Conservation (phyloP, 441 rosid genomes). For the Adansonia madagascariensis region DNA sequence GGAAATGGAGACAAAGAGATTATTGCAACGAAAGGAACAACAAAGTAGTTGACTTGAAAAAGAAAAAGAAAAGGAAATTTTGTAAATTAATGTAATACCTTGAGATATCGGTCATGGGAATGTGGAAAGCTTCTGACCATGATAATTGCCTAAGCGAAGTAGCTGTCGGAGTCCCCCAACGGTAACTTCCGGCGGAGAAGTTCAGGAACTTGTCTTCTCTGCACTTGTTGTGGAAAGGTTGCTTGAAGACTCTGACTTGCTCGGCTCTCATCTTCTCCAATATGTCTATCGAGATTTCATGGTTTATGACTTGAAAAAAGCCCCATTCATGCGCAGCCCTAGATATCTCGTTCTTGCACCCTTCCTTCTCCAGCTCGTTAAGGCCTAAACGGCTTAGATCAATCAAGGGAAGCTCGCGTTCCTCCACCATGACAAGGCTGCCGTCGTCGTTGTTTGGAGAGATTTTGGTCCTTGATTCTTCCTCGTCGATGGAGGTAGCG, state of each 20-base stretch:
- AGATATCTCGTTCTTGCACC: conserved; percentile 65
- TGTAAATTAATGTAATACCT: conserved; percentile 15
- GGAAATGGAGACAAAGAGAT: conserved; percentile 23
- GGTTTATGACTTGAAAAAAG: conserved; percentile 82
- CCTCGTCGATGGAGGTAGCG: conserved; percentile 30
- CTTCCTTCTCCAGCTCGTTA: conserved; percentile 39
- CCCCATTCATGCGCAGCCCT: conserved; percentile 92
- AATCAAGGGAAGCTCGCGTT: conserved; percentile 77
- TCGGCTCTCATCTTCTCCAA: conserved; percentile 71
- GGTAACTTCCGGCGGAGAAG: conserved; percentile 73
- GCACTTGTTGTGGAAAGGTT: conserved; percentile 64
- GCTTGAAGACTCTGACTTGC: conserved; percentile 66
- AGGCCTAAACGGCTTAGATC: conserved; percentile 49
- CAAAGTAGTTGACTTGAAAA: no score
- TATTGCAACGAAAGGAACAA: conserved; percentile 14
- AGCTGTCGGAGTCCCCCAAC: conserved; percentile 91
- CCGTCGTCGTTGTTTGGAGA: conserved; percentile 16
- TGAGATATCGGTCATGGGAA: conserved; percentile 66
- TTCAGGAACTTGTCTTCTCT: conserved; percentile 49
- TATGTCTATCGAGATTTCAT: conserved; percentile 67
- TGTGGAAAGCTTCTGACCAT: conserved; percentile 96
- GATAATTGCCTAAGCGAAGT: conserved; percentile 67
- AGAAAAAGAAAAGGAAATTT: background rate
- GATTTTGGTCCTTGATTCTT: conserved; percentile 13
- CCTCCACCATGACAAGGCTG: conserved; percentile 38